These are phyloP conservation scores for Neurospora sp. DNA, from an alignment of 495 filamentous ascomycete genomes.

Conservation along the genomic window DNA sequence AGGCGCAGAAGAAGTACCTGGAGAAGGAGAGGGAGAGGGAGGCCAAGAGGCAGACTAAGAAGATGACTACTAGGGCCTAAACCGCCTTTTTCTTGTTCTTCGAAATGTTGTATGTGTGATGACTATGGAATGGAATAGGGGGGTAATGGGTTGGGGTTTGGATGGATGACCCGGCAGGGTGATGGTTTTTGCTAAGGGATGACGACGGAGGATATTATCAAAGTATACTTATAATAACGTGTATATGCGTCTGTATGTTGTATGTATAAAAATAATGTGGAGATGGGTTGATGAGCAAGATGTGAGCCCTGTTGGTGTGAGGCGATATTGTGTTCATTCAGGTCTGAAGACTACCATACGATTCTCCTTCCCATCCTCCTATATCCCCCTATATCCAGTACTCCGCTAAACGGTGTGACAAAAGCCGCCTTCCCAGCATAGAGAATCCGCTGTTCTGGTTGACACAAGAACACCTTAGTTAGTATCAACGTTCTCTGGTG, in stretches of 20 bases:
- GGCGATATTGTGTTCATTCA: not conserved
- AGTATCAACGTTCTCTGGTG: not conserved
- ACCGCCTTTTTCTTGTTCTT: not conserved
- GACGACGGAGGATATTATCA: not conserved
- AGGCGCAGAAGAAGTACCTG: conserved; percentile 90
- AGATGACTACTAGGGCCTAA: conserved; percentile 45
- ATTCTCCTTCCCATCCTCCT: not conserved
- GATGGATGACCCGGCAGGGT: not conserved
- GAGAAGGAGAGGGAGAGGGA: conserved; percentile 86
- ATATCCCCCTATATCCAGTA: not conserved
- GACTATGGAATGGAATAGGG: not conserved
- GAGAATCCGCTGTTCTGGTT: not conserved
- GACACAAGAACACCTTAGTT: too few species aligned
- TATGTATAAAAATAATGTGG: not conserved
- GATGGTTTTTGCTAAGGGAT: not conserved
- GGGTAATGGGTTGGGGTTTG: not conserved
- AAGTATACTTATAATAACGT: not conserved
- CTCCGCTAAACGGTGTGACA: not conserved
- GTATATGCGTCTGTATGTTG: not conserved
- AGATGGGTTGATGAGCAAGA: not conserved
- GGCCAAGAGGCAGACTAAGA: conserved; percentile 62
- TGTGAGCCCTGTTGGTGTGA: not conserved
- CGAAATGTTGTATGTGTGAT: not conserved
- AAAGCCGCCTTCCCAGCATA: not conserved
- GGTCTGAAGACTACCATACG: not conserved